A percentile compares a stretch with the other conserved stretches of the same genome.
Conservation (phyloP, 1,139 yeast species). For the Candida pseudoviswanathii region DNA sequence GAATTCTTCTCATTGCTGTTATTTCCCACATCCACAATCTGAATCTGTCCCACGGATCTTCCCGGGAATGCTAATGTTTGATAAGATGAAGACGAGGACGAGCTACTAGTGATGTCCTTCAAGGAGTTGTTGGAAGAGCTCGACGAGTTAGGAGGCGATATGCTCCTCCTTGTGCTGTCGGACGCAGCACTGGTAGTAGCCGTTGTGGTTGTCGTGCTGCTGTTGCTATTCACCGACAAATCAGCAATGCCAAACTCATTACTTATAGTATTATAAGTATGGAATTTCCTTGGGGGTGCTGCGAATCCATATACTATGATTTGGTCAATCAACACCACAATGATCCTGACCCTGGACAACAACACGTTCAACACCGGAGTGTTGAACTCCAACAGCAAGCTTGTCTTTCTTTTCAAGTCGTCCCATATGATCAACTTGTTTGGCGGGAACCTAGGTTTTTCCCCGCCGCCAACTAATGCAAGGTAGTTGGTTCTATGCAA, state of each 20-base stretch:
- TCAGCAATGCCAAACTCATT: conserved; percentile 75
- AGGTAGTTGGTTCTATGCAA: conserved; percentile 87
- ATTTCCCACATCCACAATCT: conserved; percentile 70
- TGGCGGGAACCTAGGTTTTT: conserved; percentile 71
- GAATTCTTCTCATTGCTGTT: conserved; percentile 64
- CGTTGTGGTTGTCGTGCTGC: not conserved
- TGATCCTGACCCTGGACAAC: conserved; percentile 71
- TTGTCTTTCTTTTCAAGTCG: conserved; percentile 76
- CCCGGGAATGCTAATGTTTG: conserved; percentile 76
- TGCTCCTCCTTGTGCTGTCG: not conserved
- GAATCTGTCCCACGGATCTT: conserved; percentile 71
- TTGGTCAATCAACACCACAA: conserved; percentile 67
- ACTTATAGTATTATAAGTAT: conserved; percentile 70
- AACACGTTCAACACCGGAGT: conserved; percentile 74
- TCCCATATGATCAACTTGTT: conserved; percentile 89
- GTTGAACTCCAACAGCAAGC: conserved; percentile 74
- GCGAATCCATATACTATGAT: conserved; percentile 79
- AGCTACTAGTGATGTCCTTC: conserved; percentile 1
- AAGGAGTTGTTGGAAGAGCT: conserved; percentile 7
- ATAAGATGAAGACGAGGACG: conserved; percentile 19
- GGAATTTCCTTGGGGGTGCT: conserved; percentile 71
- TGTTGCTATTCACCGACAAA: conserved; percentile 36
- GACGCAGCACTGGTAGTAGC: not conserved
- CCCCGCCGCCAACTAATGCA: conserved; percentile 89
- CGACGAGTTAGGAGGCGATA: conserved; percentile 7